phyloP scores from a whole-genome alignment of 257 asterid species.

The Cynanchum wilfordii region DNA sequence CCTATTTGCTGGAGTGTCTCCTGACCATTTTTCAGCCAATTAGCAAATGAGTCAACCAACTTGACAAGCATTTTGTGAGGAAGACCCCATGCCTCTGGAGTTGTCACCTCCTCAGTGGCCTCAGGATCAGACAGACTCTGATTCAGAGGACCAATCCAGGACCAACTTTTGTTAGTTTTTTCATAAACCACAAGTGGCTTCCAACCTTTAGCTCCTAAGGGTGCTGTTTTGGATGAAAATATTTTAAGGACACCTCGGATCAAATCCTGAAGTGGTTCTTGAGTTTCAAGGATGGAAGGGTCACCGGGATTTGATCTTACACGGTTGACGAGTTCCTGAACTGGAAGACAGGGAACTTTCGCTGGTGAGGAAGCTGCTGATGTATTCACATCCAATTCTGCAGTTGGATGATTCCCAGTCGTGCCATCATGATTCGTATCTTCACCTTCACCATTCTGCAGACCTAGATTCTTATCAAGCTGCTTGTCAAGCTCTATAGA shows the following conservation, averaged over 20 bases:
- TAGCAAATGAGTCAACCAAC: slow-evolving; percentile 89
- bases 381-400: slow-evolving; percentile 35
- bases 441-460: slow-evolving; percentile 38
- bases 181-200: slow-evolving; percentile 83
- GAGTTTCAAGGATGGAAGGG: slow-evolving; percentile 93
- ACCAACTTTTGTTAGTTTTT: slow-evolving; percentile 76
- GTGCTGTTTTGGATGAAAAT: slow-evolving; percentile 87
- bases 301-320: slow-evolving; percentile 88
- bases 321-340: slow-evolving; percentile 82
- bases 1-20: slow-evolving; percentile 97
- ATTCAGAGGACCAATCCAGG: slow-evolving; percentile 83
- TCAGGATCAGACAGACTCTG: slow-evolving; percentile 48
- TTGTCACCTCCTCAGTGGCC: slow-evolving; percentile 68
- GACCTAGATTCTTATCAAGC: slow-evolving; percentile 43
- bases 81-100: slow-evolving; percentile 95
- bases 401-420: slow-evolving; percentile 31
- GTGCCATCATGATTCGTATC: slow-evolving; percentile 41
- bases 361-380: slow-evolving; percentile 41
- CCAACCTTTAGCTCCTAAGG: slow-evolving; percentile 99
- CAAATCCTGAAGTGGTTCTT: slow-evolving; percentile 96
- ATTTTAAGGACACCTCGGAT: slow-evolving; percentile 92
- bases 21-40: slow-evolving; percentile 97
- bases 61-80: slow-evolving; percentile 97
- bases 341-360: slow-evolving; percentile 60
- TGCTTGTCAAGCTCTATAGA: slow-evolving; percentile 41